Evolutionary conservation across 306 rosid species (phyloP), one percentile per base, ranked within the genome.

Genomic region (Betula pendula): DNA sequence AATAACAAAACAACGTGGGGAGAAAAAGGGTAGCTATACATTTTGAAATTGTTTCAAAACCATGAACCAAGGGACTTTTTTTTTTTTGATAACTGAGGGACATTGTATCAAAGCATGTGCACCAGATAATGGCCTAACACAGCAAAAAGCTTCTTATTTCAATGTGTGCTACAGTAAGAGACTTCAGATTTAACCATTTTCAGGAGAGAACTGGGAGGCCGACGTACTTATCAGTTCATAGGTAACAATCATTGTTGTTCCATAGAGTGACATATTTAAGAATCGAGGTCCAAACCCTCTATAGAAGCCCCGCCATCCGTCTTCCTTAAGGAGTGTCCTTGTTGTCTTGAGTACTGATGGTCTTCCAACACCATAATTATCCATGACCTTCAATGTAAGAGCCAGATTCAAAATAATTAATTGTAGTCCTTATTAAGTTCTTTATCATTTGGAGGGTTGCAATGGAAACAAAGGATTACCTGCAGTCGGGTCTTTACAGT

Each of bases 251-350:
- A 91, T 91, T 4, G 96, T 89, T 5, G 98, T 91, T 83, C 97
- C 96, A 65, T 91, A 93, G 52, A 93, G 90, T 65, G 98, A 87
- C 97, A 93, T 91, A 48, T 93, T 89, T 71, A 93, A 83, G 77
- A 91, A 93, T 49, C 98, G 89, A 68, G 92, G 97, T 76, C 93
- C 93, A 77, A 93, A 93, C 6, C 98, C 98, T 76, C 96, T 67
- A 76, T 93, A 93, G 83, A 91, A 91, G 7, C 98, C 98, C 96
- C 90, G 31, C 97, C 97, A 91, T 20, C 98, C 98, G 87, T 91
- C 93, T 83, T 91, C 97, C 83, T 80, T 79, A 22, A 91, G 77
- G 60, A 91, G 96, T 16, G 76, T 66, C 77, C 84, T 89, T 76
- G 93, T 35, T 15, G 98, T 89, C 88, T 91, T 93, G 73, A 89